Percentiles rank a stretch among this genome's conserved stretches.
Evolutionary conservation across 345 rosid species (phyloP).

Genomic region (Ceriops tagal): DNA sequence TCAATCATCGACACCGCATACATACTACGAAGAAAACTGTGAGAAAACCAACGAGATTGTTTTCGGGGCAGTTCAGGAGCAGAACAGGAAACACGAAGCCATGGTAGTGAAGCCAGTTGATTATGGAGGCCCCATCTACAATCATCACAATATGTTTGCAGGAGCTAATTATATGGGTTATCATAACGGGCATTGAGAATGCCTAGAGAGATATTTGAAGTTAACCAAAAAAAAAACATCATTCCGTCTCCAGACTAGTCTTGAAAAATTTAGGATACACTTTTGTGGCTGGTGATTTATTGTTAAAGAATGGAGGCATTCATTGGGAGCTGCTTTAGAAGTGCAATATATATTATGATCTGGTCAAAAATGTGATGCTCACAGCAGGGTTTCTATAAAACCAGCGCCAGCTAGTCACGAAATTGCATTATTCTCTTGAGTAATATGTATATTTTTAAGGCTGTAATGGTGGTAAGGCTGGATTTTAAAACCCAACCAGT

Average conservation of each 20-base stretch:
- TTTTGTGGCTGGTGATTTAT: not conserved
- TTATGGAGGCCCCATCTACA: conserved; percentile 42
- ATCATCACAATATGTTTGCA: conserved; percentile 45
- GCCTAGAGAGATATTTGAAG: conserved; percentile 9
- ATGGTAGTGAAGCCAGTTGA: conserved; percentile 54
- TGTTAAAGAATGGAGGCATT: conserved; percentile 6
- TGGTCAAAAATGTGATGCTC: conserved; percentile 11
- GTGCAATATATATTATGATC: not conserved
- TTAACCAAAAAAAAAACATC: not conserved
- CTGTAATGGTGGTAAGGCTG: too few species aligned
- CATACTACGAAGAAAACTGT: conserved; percentile 66
- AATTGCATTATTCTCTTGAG: not conserved
- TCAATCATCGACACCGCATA: conserved; percentile 65
- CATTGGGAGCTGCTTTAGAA: conserved; percentile 12
- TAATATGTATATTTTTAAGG: not conserved
- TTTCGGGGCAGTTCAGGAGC: conserved; percentile 88
- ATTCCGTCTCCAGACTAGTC: not conserved
- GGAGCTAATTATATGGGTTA: conserved; percentile 45
- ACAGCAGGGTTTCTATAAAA: not conserved
- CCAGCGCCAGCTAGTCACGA: not conserved
- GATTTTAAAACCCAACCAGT: too few species aligned
- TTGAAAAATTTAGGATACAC: conserved; percentile 11
- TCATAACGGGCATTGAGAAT: conserved; percentile 11
- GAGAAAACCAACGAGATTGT: conserved; percentile 80
- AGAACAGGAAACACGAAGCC: conserved; percentile 39